phyloP scores from a whole-genome alignment of 169 alveolate species.

The Cystoisospora suis region DNA sequence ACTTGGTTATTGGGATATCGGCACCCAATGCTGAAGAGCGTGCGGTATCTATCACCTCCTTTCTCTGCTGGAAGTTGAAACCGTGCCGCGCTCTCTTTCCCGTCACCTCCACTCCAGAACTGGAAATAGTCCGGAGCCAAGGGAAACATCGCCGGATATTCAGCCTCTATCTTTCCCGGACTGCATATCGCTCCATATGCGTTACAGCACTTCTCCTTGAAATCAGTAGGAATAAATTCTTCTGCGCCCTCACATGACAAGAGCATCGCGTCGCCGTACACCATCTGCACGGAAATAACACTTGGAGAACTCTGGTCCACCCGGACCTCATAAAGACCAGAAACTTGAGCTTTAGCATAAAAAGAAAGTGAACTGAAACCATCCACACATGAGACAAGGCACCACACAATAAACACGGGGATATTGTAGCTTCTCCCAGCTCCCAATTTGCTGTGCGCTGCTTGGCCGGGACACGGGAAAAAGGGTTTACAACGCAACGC shows the following conservation, averaged over 20 bases:
- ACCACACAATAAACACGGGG: too few species aligned
- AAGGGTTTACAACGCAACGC: too few species aligned
- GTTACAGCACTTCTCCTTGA: not conserved
- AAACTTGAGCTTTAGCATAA: too few species aligned
- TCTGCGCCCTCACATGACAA: not conserved
- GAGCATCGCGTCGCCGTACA: not conserved
- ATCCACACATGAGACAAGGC: too few species aligned
- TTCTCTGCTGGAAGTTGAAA: not conserved
- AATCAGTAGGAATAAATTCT: not conserved
- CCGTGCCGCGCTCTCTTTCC: not conserved
- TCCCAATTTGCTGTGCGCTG: too few species aligned
- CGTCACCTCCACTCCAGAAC: slow-evolving; percentile 5
- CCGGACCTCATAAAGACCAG: too few species aligned
- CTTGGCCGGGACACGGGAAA: too few species aligned
- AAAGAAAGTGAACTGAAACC: too few species aligned
- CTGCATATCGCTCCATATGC: not conserved
- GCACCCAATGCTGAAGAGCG: slow-evolving; percentile 8
- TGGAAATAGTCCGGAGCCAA: not conserved
- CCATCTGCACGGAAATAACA: not conserved
- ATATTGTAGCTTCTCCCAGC: too few species aligned
- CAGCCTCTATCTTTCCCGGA: not conserved
- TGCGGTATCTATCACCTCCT: not conserved
- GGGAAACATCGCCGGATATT: not conserved
- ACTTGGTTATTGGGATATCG: not conserved
- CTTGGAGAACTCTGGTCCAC: too few species aligned